These are phyloP conservation scores for Sclerotinia sclerotiorum DNA, from an alignment of 2,329 filamentous ascomycete genomes.

Conservation along the genomic window DNA sequence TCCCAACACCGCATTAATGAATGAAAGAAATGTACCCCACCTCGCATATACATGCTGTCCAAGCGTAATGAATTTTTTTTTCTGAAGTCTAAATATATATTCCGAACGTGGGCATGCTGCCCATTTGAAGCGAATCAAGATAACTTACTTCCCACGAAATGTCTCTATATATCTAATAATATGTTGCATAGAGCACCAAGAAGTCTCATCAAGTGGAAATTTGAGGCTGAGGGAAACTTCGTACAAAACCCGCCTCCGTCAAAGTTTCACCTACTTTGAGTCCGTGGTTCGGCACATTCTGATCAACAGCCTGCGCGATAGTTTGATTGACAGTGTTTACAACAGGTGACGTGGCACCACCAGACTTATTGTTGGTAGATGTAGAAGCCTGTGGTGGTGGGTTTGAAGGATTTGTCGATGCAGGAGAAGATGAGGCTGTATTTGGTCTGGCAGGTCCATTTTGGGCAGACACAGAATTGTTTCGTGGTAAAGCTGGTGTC, in stretches of 20 bases:
- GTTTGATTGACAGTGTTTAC: constrained; percentile 3
- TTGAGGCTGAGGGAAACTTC: constrained; percentile 16
- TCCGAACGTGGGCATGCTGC: background rate
- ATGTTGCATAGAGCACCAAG: background rate
- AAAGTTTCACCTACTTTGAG: constrained; percentile 19
- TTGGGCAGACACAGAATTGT: constrained; percentile 32
- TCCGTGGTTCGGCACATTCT: background rate
- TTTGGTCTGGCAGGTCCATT: constrained; percentile 28
- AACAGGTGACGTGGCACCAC: constrained; percentile 5
- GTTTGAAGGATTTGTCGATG: background rate
- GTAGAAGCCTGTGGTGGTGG: constrained; percentile 25
- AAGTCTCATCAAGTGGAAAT: background rate
- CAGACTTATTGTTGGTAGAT: background rate
- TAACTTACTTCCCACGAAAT: background rate
- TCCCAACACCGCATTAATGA: constrained; percentile 13
- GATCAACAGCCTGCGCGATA: constrained; percentile 12
- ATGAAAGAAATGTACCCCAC: background rate
- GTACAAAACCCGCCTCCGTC: constrained; percentile 14
- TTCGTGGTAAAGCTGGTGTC: constrained; percentile 31
- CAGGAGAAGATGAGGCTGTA: constrained; percentile 33
- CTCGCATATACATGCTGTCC: constrained; percentile 3
- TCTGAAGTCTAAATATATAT: constrained; percentile 7
- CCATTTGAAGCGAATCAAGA: background rate
- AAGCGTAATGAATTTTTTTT: constrained; percentile 8
- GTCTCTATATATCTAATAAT: background rate